Evolutionary conservation across 768 basidiomycete species (phyloP).

Genomic region (Dendrothele bispora): DNA sequence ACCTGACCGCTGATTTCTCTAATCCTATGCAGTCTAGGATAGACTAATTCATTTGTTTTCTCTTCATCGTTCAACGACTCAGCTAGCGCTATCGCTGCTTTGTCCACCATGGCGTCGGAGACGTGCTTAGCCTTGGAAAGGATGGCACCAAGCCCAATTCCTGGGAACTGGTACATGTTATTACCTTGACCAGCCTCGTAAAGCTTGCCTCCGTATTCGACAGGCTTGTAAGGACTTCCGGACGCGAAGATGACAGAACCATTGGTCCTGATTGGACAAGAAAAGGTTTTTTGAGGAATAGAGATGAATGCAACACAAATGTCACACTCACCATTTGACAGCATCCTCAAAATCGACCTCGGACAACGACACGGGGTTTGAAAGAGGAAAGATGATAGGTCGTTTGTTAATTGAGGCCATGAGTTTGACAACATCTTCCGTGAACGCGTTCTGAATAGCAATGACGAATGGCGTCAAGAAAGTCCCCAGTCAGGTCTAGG

Average conservation of each 20-base stretch:
- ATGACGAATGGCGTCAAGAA: background rate
- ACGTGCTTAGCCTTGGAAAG: conserved; percentile 57
- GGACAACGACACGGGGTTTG: conserved; percentile 64
- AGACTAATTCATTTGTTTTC: conserved; percentile 52
- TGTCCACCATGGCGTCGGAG: conserved; percentile 71
- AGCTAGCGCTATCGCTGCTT: conserved; percentile 60
- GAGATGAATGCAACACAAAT: too few species aligned
- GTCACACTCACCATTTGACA: conserved; percentile 49
- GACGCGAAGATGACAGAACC: conserved; percentile 72
- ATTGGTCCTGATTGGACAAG: conserved; percentile 47
- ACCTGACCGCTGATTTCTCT: conserved; percentile 65
- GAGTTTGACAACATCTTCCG: conserved; percentile 54
- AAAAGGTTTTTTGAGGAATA: background rate
- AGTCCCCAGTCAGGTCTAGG: background rate
- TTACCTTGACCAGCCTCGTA: conserved; percentile 77
- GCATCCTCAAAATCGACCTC: conserved; percentile 66
- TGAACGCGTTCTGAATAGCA: conserved; percentile 51
- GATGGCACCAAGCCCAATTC: conserved; percentile 63
- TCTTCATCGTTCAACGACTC: conserved; percentile 59
- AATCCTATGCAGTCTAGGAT: conserved; percentile 67
- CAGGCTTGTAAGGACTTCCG: conserved; percentile 65
- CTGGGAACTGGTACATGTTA: conserved; percentile 74
- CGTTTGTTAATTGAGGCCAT: conserved; percentile 66
- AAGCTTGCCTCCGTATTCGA: conserved; percentile 44
- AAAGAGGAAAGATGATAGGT: conserved; percentile 83